Conservation (phyloP, 306 rosid genomes). For the Ormosia emarginata region DNA sequence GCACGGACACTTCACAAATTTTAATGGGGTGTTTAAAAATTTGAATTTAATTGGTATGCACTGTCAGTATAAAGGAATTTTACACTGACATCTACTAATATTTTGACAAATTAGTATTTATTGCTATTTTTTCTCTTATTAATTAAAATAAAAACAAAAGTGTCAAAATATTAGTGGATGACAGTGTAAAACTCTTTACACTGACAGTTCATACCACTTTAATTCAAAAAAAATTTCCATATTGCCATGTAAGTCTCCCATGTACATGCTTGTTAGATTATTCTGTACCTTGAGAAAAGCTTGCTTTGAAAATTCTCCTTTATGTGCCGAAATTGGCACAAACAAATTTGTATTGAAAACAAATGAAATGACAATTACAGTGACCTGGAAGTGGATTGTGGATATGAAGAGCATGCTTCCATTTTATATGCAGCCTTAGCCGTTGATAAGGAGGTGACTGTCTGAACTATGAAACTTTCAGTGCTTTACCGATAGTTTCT, state of each 20-base stretch:
- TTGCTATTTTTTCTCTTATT: too few relatives aligned
- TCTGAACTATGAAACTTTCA: conserved; percentile 4
- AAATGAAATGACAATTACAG: conserved; percentile 37
- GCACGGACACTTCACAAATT: background rate
- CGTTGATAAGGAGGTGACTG: conserved; percentile 77
- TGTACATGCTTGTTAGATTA: background rate
- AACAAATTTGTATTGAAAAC: background rate
- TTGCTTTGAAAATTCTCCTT: background rate
- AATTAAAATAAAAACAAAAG: too few relatives aligned
- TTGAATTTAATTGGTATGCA: too few relatives aligned
- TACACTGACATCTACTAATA: too few relatives aligned
- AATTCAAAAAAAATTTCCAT: background rate
- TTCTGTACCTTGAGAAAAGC: background rate
- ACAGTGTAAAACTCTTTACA: too few relatives aligned
- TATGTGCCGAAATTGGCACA: background rate
- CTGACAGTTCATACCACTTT: too few relatives aligned
- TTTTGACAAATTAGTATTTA: too few relatives aligned
- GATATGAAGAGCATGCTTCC: conserved; percentile 65
- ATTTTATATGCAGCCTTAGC: conserved; percentile 60
- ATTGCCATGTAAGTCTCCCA: background rate
- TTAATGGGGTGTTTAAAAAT: too few relatives aligned
- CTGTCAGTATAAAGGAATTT: too few relatives aligned
- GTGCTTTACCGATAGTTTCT: background rate
- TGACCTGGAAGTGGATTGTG: conserved; percentile 77
- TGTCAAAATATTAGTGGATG: too few relatives aligned